Conservation (phyloP, 768 basidiomycete genomes). For the Rhodotorula diobovata region DNA sequence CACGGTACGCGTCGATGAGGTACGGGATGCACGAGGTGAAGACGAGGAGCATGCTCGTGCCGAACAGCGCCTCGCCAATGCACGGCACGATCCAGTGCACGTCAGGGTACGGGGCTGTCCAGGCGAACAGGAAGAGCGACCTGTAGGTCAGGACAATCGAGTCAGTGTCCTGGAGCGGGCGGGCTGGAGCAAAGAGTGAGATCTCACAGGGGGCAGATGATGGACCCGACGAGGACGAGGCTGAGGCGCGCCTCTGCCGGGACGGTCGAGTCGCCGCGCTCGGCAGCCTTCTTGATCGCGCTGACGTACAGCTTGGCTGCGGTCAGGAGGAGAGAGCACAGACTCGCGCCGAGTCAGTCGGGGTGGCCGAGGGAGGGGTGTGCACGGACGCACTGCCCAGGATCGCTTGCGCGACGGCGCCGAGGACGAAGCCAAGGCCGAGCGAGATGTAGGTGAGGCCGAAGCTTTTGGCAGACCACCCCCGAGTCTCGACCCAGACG, state of each 20-base stretch:
- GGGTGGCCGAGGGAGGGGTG: too few species aligned
- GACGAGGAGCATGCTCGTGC: slow-evolving; percentile 18
- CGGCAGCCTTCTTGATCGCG: not conserved
- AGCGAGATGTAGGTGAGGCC: slow-evolving; percentile 37
- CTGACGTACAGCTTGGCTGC: slow-evolving; percentile 2
- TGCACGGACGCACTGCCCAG: slow-evolving; percentile 10
- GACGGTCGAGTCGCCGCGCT: not conserved
- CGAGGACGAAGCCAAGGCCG: slow-evolving; percentile 34
- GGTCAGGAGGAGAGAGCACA: not conserved
- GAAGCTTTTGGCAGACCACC: slow-evolving; percentile 7
- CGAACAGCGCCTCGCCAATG: slow-evolving; percentile 34
- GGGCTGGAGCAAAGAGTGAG: too few species aligned
- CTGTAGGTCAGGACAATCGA: not conserved
- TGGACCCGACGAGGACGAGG: slow-evolving; percentile 3
- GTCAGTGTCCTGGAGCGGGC: not conserved
- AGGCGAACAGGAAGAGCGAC: slow-evolving; percentile 33
- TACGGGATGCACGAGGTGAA: slow-evolving; percentile 32
- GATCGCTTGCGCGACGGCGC: not conserved
- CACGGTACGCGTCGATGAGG: slow-evolving; percentile 8
- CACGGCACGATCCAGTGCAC: slow-evolving; percentile 36
- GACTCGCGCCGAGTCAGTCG: not conserved
- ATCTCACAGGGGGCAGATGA: not conserved
- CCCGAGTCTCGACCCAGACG: slow-evolving; percentile 30
- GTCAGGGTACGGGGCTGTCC: slow-evolving; percentile 21
- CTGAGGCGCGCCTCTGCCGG: slow-evolving; percentile 16